Evolutionary conservation across 139 green algal genomes (phyloP).

Genomic region (Chlamydomonas incerta): DNA sequence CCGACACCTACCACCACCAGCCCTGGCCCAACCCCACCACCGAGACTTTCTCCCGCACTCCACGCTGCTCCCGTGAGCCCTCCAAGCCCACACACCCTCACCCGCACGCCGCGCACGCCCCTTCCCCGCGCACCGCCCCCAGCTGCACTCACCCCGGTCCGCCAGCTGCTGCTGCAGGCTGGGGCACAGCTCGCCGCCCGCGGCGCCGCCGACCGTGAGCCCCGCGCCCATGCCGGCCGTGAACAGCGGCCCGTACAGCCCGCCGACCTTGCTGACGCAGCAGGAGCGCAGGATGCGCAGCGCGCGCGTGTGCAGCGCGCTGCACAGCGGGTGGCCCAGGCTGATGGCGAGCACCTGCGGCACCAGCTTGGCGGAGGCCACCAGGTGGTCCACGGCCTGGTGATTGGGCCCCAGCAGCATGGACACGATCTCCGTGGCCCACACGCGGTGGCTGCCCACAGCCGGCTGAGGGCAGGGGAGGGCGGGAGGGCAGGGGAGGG

Average conservation of each 20-base stretch:
- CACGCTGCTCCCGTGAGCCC: background rate
- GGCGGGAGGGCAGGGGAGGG: background rate
- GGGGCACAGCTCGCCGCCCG: conserved; percentile 1
- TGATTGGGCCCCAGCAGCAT: conserved; percentile 45
- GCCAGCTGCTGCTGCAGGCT: conserved; percentile 45
- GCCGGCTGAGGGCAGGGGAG: conserved; percentile 22
- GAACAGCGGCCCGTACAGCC: conserved; percentile 43
- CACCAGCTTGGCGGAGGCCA: conserved; percentile 48
- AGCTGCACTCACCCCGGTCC: conserved; percentile 23
- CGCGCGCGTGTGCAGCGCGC: conserved; percentile 48
- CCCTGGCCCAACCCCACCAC: too few relatives aligned
- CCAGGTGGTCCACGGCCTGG: conserved; percentile 31
- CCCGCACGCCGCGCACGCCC: too few relatives aligned
- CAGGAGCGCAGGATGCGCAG: conserved; percentile 51
- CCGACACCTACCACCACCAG: too few relatives aligned
- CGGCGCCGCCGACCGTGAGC: background rate
- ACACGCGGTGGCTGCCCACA: conserved; percentile 59
- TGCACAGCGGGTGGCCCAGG: conserved; percentile 51
- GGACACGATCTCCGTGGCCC: conserved; percentile 44
- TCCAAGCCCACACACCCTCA: too few relatives aligned
- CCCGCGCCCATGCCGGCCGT: conserved; percentile 24
- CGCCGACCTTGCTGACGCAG: conserved; percentile 41
- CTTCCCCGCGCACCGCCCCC: background rate
- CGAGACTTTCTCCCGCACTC: too few relatives aligned
- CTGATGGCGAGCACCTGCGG: conserved; percentile 29